A percentile compares a stretch with the other conserved stretches of the same genome.
phyloP scores from a whole-genome alignment of 2,329 filamentous ascomycete genomes.

The Ophiostoma pallidulum region DNA sequence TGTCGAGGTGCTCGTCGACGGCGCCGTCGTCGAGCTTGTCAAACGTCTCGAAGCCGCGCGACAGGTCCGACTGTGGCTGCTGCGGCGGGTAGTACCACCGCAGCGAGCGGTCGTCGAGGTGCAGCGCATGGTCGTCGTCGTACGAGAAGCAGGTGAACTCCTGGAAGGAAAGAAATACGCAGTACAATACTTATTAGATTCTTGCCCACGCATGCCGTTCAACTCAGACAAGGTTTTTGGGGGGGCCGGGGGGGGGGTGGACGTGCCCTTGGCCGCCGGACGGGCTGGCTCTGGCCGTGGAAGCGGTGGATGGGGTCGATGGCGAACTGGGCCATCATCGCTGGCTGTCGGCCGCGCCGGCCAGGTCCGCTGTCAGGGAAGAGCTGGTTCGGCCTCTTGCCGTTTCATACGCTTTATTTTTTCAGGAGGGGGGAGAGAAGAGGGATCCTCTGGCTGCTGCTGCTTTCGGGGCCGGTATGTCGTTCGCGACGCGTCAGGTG shows the following conservation, averaged over 20 bases:
- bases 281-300: conserved; percentile 54
- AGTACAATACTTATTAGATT: not conserved
- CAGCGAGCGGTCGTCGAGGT: conserved; percentile 66
- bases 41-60: conserved; percentile 72
- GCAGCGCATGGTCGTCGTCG: conserved; percentile 71
- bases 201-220: too few species aligned
- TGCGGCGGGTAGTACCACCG: conserved; percentile 78
- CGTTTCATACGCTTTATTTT: too few species aligned
- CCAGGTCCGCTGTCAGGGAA: too few species aligned
- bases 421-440: too few species aligned
- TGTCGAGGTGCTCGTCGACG: conserved; percentile 79
- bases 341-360: too few species aligned
- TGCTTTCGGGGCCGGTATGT: too few species aligned
- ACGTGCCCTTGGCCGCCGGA: conserved; percentile 63
- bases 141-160: conserved; percentile 94
- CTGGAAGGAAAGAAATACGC: conserved; percentile 29
- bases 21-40: conserved; percentile 66
- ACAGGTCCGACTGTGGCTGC: conserved; percentile 61
- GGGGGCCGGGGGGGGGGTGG: too few species aligned
- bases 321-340: conserved; percentile 12
- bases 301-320: conserved; percentile 63
- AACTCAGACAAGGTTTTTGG: too few species aligned
- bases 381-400: too few species aligned
- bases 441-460: too few species aligned
- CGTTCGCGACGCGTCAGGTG: too few species aligned